Conservation (phyloP, 768 basidiomycete genomes). For the Paxillus involutus region DNA sequence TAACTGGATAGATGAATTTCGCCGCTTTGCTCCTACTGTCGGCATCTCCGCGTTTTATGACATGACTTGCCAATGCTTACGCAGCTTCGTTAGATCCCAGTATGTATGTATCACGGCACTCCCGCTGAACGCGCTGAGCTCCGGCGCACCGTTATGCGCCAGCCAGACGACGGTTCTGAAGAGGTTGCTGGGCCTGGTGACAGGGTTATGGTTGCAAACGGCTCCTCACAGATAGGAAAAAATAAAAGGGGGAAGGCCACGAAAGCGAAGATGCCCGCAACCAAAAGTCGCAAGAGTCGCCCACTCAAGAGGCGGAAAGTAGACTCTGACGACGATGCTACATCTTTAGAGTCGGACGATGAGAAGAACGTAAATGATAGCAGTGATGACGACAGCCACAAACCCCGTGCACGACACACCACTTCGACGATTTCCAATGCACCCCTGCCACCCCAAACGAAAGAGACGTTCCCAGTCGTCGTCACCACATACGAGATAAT, state of each 20-base stretch:
- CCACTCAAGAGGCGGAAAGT: constrained; percentile 23
- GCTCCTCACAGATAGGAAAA: constrained; percentile 17
- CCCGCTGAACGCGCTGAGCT: constrained; percentile 80
- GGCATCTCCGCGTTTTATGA: constrained; percentile 18
- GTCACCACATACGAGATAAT: constrained; percentile 93
- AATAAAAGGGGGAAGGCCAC: constrained; percentile 10
- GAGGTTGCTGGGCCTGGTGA: constrained; percentile 20
- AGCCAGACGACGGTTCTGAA: constrained; percentile 28
- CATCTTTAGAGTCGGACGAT: background rate
- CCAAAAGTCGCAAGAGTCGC: constrained; percentile 5
- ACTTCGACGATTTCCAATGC: background rate
- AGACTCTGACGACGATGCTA: constrained; percentile 1
- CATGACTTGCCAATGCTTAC: background rate
- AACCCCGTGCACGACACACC: constrained; percentile 22
- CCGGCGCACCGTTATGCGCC: constrained; percentile 58
- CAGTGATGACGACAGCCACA: constrained; percentile 18
- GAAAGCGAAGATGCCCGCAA: constrained; percentile 11
- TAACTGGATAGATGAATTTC: constrained; percentile 88
- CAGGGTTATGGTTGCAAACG: constrained; percentile 22
- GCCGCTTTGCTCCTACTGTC: constrained; percentile 79
- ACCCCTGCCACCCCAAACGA: constrained; percentile 11
- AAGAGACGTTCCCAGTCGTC: constrained; percentile 68
- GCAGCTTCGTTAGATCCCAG: constrained; percentile 62
- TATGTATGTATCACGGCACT: constrained; percentile 88
- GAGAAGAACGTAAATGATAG: constrained; percentile 11